A percentile compares a stretch with the other conserved stretches of the same genome.
These are phyloP conservation scores for Bertia moriformis DNA, from an alignment of 2,329 filamentous ascomycete species.

Conservation along the genomic window DNA sequence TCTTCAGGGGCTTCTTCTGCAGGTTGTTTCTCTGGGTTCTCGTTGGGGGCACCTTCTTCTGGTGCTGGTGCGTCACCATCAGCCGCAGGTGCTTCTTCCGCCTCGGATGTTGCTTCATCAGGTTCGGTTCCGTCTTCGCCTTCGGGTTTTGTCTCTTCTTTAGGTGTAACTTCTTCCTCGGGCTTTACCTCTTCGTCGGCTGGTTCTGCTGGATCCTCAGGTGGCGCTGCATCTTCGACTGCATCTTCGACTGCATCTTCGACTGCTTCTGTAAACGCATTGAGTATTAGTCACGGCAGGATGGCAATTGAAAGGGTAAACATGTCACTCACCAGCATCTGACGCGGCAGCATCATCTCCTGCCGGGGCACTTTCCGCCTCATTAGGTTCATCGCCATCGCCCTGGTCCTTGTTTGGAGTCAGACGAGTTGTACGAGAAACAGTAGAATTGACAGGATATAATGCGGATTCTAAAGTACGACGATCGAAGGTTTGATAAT, in stretches of 20 bases:
- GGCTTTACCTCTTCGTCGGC: conserved; percentile 13
- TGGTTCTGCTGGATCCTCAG: conserved; percentile 12
- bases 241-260: conserved; percentile 1
- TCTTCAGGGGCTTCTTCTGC: background rate
- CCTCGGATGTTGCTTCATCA: no score
- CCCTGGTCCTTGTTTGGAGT: background rate
- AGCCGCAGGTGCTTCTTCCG: background rate
- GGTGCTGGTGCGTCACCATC: background rate
- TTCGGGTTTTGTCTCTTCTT: no score
- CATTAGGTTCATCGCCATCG: background rate
- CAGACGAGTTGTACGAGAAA: background rate
- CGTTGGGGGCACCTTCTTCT: background rate
- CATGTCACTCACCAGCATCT: background rate
- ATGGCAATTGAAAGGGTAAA: background rate
- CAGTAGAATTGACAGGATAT: background rate
- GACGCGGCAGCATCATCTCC: background rate
- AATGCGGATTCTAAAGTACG: background rate
- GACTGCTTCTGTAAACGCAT: no score
- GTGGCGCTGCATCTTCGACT: conserved; percentile 4
- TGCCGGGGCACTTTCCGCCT: background rate
- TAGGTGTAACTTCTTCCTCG: conserved; percentile 5
- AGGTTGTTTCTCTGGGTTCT: background rate
- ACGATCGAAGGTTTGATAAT: background rate
- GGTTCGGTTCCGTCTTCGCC: no score
- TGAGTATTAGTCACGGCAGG: no score